Conservation (phyloP, 345 rosid species). For the Gossypium sturtianum region DNA sequence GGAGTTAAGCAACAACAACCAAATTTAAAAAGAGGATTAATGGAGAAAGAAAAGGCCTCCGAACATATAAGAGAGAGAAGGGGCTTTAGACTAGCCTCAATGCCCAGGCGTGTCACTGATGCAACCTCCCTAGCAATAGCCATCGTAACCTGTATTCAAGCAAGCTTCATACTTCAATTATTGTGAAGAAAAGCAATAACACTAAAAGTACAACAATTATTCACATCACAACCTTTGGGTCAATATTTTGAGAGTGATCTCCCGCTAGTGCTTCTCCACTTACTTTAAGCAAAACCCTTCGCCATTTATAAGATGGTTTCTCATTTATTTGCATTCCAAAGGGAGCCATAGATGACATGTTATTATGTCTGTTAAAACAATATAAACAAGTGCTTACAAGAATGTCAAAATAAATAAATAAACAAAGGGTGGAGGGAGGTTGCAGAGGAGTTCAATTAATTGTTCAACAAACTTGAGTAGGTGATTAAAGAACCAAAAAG, state of each 20-base stretch:
- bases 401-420: neutral
- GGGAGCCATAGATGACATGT: slow-evolving; percentile 45
- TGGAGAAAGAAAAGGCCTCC: neutral
- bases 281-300: slow-evolving; percentile 91
- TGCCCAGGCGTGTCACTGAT: slow-evolving; percentile 80
- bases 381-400: neutral
- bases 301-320: slow-evolving; percentile 65
- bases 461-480: neutral
- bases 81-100: slow-evolving; percentile 50
- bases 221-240: slow-evolving; percentile 62
- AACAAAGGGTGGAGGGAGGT: neutral
- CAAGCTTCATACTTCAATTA: slow-evolving; percentile 13
- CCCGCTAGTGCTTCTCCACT: slow-evolving; percentile 99
- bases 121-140: slow-evolving; percentile 97
- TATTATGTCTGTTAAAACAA: slow-evolving; percentile 45
- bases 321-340: slow-evolving; percentile 44
- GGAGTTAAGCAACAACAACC: slow-evolving; percentile 5
- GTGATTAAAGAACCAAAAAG: neutral
- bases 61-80: neutral
- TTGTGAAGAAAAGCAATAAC: neutral
- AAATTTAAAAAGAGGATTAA: neutral
- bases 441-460: neutral
- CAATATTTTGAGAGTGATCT: slow-evolving; percentile 70
- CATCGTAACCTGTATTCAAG: slow-evolving; percentile 64
- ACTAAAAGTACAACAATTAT: neutral